These are phyloP conservation scores for Rheum nobile DNA, from an alignment of 148 eudicot species.

Conservation along the genomic window DNA sequence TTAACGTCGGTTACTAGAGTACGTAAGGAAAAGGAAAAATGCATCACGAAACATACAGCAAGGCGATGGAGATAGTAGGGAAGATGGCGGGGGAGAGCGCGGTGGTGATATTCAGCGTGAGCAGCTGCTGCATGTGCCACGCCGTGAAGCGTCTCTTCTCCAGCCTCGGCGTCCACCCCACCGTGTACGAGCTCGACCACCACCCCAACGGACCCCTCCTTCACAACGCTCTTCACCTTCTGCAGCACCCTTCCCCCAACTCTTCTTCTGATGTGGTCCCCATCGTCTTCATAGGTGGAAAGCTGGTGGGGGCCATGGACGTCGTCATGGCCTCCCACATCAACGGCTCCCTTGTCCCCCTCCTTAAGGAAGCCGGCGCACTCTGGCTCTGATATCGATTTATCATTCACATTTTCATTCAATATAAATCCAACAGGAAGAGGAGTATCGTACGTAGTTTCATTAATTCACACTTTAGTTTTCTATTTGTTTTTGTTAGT, in stretches of 20 bases:
- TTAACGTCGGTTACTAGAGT: background rate
- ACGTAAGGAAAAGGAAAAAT: too few relatives aligned
- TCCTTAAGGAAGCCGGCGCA: conserved; percentile 4
- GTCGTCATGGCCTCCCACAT: conserved; percentile 1
- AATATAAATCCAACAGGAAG: background rate
- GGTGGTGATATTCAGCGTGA: conserved; percentile 1
- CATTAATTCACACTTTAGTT: too few relatives aligned
- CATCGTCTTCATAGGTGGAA: background rate
- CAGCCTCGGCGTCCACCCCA: background rate
- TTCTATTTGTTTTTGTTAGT: too few relatives aligned
- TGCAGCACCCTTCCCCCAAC: background rate
- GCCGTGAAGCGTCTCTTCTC: background rate
- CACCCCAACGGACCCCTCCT: background rate
- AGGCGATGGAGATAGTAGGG: background rate
- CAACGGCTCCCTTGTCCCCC: background rate
- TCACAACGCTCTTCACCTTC: background rate
- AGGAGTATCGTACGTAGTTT: too few relatives aligned
- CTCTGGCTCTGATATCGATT: background rate
- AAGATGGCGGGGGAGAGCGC: background rate
- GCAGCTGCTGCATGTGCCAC: conserved; percentile 6
- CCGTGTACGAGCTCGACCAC: background rate
- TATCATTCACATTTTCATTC: background rate
- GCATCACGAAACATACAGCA: background rate
- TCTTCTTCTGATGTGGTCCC: background rate
- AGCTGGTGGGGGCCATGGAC: conserved; percentile 6